Conservation (phyloP, 2,329 filamentous ascomycete species). For the Pyrenochaeta sp. region DNA sequence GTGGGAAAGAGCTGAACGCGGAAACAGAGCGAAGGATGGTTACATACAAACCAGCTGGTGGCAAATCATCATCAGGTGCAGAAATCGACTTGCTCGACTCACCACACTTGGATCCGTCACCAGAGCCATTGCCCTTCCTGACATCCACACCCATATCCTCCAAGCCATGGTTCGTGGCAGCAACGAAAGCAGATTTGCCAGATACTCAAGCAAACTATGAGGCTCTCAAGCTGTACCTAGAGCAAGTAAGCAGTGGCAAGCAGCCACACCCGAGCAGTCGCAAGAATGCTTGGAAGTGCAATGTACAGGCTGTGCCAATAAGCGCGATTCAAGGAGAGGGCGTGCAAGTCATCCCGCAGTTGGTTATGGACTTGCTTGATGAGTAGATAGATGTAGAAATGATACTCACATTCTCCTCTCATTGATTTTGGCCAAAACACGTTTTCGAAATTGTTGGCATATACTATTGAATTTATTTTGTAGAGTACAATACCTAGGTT, state of each 20-base stretch:
- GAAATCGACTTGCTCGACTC: conserved; percentile 27
- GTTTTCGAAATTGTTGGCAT: neutral
- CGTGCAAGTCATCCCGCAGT: conserved; percentile 76
- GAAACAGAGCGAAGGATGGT: conserved; percentile 70
- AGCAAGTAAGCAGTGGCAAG: conserved; percentile 67
- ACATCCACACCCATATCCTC: conserved; percentile 77
- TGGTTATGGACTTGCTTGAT: conserved; percentile 72
- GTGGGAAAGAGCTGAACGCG: conserved; percentile 74
- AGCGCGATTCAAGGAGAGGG: conserved; percentile 90
- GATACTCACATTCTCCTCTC: conserved; percentile 9
- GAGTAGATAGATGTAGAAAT: conserved; percentile 24
- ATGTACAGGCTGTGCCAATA: conserved; percentile 76
- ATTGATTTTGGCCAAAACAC: no score
- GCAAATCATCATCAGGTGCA: conserved; percentile 17
- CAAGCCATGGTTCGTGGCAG: conserved; percentile 97
- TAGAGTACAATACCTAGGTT: no score
- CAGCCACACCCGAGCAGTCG: conserved; percentile 76
- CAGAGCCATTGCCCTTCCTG: conserved; percentile 55
- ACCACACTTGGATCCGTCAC: conserved; percentile 31
- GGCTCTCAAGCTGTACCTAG: conserved; percentile 74
- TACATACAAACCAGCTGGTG: conserved; percentile 54
- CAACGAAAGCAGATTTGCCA: conserved; percentile 88
- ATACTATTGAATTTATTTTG: no score
- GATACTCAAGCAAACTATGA: conserved; percentile 81
- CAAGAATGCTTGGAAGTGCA: conserved; percentile 68